These are phyloP conservation scores for Hemileccinum impolitum DNA, from an alignment of 768 basidiomycete species.

Conservation along the genomic window DNA sequence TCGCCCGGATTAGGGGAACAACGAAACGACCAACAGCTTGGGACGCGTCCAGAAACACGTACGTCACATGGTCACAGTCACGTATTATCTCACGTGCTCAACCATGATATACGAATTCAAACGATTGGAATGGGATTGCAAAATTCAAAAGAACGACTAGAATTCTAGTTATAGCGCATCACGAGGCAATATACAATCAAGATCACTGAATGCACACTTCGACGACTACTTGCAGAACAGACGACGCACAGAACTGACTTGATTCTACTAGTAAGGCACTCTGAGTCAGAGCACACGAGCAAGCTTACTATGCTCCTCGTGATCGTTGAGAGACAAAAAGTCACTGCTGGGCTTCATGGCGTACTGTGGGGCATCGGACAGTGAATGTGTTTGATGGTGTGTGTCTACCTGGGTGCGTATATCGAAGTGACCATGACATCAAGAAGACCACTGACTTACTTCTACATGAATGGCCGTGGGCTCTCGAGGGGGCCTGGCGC, in stretches of 20 bases:
- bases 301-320: constrained; percentile 15
- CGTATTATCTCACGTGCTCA: not conserved
- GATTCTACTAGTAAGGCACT: not conserved
- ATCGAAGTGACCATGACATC: not conserved
- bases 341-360: constrained; percentile 21
- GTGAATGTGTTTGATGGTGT: constrained; percentile 22
- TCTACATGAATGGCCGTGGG: constrained; percentile 32
- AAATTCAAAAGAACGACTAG: constrained; percentile 9
- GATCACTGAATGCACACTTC: not conserved
- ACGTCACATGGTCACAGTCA: constrained; percentile 27
- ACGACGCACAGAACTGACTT: not conserved
- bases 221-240: not conserved
- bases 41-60: constrained; percentile 24
- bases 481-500: constrained; percentile 14
- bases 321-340: constrained; percentile 22
- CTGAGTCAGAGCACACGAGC: constrained; percentile 19
- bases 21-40: constrained; percentile 11
- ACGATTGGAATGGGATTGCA: not conserved
- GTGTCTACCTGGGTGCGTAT: constrained; percentile 26
- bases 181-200: not conserved
- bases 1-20: constrained; percentile 19
- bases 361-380: constrained; percentile 23
- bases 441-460: constrained; percentile 18
- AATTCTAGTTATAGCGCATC: constrained; percentile 2
- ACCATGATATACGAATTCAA: not conserved